A percentile compares a stretch with the other conserved stretches of the same genome.
phyloP scores from a whole-genome alignment of 345 rosid species.

The Noccaea caerulescens region DNA sequence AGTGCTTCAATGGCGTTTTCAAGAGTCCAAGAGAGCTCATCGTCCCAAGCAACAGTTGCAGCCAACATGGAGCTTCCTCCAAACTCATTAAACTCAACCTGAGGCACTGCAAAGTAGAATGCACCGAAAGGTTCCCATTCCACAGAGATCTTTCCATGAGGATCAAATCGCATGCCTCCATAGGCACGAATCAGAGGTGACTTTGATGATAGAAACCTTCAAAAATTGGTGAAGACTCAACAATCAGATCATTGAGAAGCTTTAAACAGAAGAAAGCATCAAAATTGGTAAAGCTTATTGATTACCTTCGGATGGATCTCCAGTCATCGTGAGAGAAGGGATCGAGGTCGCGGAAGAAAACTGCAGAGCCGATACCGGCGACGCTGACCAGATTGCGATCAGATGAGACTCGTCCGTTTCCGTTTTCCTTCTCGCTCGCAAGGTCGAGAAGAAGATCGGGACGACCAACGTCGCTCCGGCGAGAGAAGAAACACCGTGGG shows the following conservation, averaged over 20 bases:
- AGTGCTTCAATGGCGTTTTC: constrained; percentile 65
- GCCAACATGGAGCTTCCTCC: constrained; percentile 84
- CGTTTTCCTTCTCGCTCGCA: constrained; percentile 53
- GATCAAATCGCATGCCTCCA: constrained; percentile 89
- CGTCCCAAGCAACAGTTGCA: constrained; percentile 82
- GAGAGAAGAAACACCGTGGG: constrained; percentile 87
- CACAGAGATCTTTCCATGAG: constrained; percentile 60
- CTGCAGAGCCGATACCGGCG: constrained; percentile 89
- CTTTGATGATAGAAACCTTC: constrained; percentile 69
- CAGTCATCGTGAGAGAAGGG: constrained; percentile 86
- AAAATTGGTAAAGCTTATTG: background rate
- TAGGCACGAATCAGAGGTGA: constrained; percentile 92
- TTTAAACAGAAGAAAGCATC: background rate
- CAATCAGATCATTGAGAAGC: background rate
- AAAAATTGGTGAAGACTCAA: background rate
- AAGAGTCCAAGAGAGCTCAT: constrained; percentile 66
- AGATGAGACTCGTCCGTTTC: constrained; percentile 44
- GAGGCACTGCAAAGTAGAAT: constrained; percentile 86
- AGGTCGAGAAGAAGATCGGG: constrained; percentile 50
- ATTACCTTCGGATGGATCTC: constrained; percentile 82
- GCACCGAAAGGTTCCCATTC: constrained; percentile 95
- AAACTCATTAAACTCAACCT: constrained; percentile 95
- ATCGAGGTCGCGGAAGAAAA: constrained; percentile 68
- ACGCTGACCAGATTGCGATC: constrained; percentile 58
- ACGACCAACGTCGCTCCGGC: constrained; percentile 51